Evolutionary conservation across 1,139 yeast species (phyloP).

Genomic region (Sugiyamaella pinicola): DNA sequence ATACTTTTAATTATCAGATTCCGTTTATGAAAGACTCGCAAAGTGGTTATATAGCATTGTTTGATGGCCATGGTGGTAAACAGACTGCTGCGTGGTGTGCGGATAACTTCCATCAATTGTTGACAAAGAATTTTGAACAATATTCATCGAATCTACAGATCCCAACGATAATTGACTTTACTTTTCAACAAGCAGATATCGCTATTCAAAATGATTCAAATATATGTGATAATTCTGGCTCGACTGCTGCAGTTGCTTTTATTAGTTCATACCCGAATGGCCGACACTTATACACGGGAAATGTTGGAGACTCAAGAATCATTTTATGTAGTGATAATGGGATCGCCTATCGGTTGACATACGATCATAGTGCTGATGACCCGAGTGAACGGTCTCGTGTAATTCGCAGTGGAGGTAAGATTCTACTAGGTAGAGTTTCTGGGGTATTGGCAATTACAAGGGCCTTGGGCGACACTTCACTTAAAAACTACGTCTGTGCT

Average conservation of each 20-base stretch:
- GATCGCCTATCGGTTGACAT: conserved; percentile 64
- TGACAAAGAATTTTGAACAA: conserved; percentile 20
- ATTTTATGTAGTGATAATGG: conserved; percentile 64
- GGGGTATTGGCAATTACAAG: conserved; percentile 85
- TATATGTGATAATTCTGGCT: conserved; percentile 26
- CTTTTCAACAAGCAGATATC: conserved; percentile 32
- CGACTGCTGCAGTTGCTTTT: conserved; percentile 33
- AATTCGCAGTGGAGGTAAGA: conserved; percentile 65
- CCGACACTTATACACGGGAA: conserved; percentile 64
- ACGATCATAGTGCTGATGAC: conserved; percentile 82
- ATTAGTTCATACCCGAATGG: conserved; percentile 9
- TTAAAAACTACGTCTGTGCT: conserved; percentile 76
- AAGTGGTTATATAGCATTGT: conserved; percentile 87
- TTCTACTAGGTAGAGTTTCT: conserved; percentile 76
- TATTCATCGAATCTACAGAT: conserved; percentile 11
- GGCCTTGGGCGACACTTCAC: conserved; percentile 80
- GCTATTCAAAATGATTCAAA: conserved; percentile 8
- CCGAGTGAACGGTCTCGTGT: conserved; percentile 64
- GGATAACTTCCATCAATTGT: conserved; percentile 60
- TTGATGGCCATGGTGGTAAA: conserved; percentile 91
- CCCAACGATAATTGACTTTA: conserved; percentile 26
- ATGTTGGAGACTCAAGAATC: conserved; percentile 84
- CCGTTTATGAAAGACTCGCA: conserved; percentile 73
- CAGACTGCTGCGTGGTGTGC: conserved; percentile 90
- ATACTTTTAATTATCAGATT: conserved; percentile 82